A percentile compares a stretch with the other conserved stretches of the same genome.
phyloP scores from a whole-genome alignment of 2,329 filamentous ascomycete genomes.

The Talaromyces sp. region DNA sequence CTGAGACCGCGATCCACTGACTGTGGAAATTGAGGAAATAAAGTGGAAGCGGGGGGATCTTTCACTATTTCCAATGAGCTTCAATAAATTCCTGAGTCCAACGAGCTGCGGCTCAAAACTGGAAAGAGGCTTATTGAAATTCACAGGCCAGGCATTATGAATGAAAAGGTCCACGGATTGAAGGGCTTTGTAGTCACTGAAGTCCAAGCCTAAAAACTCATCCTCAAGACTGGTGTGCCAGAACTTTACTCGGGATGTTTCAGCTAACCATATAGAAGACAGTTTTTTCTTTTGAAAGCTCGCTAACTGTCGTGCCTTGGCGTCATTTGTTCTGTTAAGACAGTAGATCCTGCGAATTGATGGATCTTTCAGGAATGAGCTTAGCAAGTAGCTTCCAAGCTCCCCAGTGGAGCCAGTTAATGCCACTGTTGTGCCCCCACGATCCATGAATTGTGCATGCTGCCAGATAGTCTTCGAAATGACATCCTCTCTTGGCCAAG shows the following conservation, averaged over 20 bases:
- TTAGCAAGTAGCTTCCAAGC: conserved; percentile 21
- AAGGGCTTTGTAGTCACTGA: conserved; percentile 25
- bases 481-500: background rate
- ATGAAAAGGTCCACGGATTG: conserved; percentile 30
- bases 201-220: conserved; percentile 28
- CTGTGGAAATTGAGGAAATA: conserved; percentile 28
- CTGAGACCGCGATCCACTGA: conserved; percentile 17
- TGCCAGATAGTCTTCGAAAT: background rate
- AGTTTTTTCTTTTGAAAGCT: conserved; percentile 7
- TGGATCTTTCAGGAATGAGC: background rate
- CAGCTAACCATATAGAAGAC: background rate
- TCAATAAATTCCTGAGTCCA: conserved; percentile 24
- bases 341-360: conserved; percentile 19
- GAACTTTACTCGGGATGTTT: background rate
- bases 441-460: background rate
- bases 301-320: background rate
- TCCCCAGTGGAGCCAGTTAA: conserved; percentile 23
- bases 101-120: conserved; percentile 17
- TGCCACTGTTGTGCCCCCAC: conserved; percentile 3
- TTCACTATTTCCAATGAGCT: conserved; percentile 21
- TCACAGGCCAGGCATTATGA: conserved; percentile 44
- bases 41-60: conserved; percentile 29
- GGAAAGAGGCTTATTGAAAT: conserved; percentile 19
- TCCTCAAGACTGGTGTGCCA: background rate
- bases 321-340: conserved; percentile 15